A percentile compares a stretch with the other conserved stretches of the same genome.
Conservation (phyloP, 2,329 filamentous ascomycete genomes). For the Gyromitra esculenta region DNA sequence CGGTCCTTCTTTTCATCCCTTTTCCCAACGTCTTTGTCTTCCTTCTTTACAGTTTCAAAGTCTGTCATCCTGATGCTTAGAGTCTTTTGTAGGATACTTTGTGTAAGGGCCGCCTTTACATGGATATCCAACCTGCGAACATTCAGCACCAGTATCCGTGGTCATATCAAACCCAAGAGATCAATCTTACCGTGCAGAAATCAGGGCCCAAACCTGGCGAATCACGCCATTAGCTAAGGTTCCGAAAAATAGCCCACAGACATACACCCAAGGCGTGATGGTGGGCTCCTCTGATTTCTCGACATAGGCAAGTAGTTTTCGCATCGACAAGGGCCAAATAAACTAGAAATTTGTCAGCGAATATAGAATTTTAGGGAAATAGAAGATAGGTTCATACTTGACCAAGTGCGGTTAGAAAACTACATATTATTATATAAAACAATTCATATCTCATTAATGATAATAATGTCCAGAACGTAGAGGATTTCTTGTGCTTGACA, state of each 20-base stretch:
- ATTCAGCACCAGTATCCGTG: neutral
- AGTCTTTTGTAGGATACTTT: conserved; percentile 48
- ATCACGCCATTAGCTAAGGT: conserved; percentile 32
- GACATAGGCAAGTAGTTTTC: conserved; percentile 49
- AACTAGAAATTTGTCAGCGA: conserved; percentile 36
- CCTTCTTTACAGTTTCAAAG: conserved; percentile 31
- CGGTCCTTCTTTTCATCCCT: conserved; percentile 15
- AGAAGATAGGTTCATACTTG: conserved; percentile 23
- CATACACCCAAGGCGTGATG: conserved; percentile 51
- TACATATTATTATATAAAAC: conserved; percentile 41
- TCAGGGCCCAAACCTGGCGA: conserved; percentile 31
- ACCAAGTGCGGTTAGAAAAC: conserved; percentile 32
- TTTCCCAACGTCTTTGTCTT: conserved; percentile 7
- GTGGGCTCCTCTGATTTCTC: conserved; percentile 44
- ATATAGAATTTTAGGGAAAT: neutral
- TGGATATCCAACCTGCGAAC: conserved; percentile 38
- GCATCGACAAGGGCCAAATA: conserved; percentile 49
- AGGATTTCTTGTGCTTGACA: conserved; percentile 32
- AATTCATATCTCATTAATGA: conserved; percentile 48
- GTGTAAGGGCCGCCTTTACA: conserved; percentile 51
- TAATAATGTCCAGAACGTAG: conserved; percentile 34
- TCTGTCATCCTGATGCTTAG: conserved; percentile 46
- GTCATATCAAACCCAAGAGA: conserved; percentile 1
- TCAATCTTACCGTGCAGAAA: conserved; percentile 36
- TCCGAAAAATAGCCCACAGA: conserved; percentile 47